These are phyloP conservation scores for Pseudocercospora vitis DNA, from an alignment of 2,329 filamentous ascomycete species.

Conservation along the genomic window DNA sequence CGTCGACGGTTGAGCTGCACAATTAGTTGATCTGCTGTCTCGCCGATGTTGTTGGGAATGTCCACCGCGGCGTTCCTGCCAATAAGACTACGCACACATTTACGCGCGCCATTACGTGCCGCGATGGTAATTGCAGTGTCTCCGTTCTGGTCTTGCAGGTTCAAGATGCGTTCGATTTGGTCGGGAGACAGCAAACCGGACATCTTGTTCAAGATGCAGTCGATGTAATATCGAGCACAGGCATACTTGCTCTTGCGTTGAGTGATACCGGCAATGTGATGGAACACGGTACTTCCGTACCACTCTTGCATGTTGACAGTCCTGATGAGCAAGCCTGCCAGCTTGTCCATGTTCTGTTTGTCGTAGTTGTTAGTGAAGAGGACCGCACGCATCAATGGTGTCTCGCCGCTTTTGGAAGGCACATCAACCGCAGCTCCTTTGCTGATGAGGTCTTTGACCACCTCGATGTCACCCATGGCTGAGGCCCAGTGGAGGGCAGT, in stretches of 20 bases:
- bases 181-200: slow-evolving; percentile 73
- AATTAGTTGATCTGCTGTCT: slow-evolving; percentile 83
- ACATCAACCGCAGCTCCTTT: slow-evolving; percentile 74
- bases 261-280: slow-evolving; percentile 89
- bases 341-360: slow-evolving; percentile 81
- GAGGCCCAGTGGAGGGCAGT: slow-evolving; percentile 96
- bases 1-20: slow-evolving; percentile 68
- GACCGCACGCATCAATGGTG: slow-evolving; percentile 89
- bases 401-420: slow-evolving; percentile 67
- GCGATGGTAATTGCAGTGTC: slow-evolving; percentile 89
- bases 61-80: slow-evolving; percentile 79
- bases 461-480: slow-evolving; percentile 92
- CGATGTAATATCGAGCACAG: slow-evolving; percentile 89
- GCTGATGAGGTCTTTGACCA: slow-evolving; percentile 81
- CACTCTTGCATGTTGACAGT: slow-evolving; percentile 79
- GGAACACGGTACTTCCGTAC: slow-evolving; percentile 83
- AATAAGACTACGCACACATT: slow-evolving; percentile 65
- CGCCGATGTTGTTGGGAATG: slow-evolving; percentile 75
- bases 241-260: slow-evolving; percentile 82
- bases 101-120: slow-evolving; percentile 82
- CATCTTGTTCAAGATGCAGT: slow-evolving; percentile 84
- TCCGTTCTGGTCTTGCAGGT: slow-evolving; percentile 79
- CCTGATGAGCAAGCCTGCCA: slow-evolving; percentile 78
- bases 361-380: slow-evolving; percentile 97
- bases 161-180: slow-evolving; percentile 75